Conservation (phyloP, 2,329 filamentous ascomycete species). For the Parafenestella ontariensis region DNA sequence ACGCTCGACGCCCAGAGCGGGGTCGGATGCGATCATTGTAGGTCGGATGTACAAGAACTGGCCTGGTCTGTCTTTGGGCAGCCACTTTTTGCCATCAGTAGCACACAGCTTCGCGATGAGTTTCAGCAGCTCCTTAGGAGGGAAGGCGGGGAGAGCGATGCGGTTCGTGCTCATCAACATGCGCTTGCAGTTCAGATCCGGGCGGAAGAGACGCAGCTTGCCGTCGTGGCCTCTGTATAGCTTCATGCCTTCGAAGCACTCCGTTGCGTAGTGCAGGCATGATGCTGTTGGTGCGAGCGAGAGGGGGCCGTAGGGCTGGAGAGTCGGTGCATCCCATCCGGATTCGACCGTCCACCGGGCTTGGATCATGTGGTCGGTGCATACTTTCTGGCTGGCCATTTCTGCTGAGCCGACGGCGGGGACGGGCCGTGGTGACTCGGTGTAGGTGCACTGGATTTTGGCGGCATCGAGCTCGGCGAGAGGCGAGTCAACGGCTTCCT, state of each 20-base stretch:
- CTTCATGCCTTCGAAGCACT: conserved; percentile 90
- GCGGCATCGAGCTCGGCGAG: conserved; percentile 55
- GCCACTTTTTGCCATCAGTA: conserved; percentile 78
- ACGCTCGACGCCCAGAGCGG: conserved; percentile 79
- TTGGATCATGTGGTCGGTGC: conserved; percentile 89
- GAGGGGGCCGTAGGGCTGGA: conserved; percentile 79
- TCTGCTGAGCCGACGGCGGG: conserved; percentile 52
- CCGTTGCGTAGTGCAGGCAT: conserved; percentile 85
- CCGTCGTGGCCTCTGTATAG: conserved; percentile 73
- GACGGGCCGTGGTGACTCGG: conserved; percentile 50
- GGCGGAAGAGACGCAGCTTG: conserved; percentile 78
- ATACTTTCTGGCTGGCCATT: conserved; percentile 51
- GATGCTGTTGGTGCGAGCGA: conserved; percentile 81
- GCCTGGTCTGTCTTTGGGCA: conserved; percentile 72
- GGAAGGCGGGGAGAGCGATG: conserved; percentile 77
- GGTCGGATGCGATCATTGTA: conserved; percentile 82
- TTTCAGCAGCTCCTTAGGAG: conserved; percentile 73
- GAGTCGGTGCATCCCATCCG: conserved; percentile 77
- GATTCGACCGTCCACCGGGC: conserved; percentile 68
- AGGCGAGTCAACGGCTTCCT: conserved; percentile 23
- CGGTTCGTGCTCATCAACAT: conserved; percentile 64
- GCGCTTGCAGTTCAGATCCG: conserved; percentile 73
- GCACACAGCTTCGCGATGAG: conserved; percentile 75
- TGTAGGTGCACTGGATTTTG: conserved; percentile 51
- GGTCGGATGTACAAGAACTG: conserved; percentile 85